Evolutionary conservation across 148 eudicot genomes (phyloP).

Genomic region (Agrostemma githago): DNA sequence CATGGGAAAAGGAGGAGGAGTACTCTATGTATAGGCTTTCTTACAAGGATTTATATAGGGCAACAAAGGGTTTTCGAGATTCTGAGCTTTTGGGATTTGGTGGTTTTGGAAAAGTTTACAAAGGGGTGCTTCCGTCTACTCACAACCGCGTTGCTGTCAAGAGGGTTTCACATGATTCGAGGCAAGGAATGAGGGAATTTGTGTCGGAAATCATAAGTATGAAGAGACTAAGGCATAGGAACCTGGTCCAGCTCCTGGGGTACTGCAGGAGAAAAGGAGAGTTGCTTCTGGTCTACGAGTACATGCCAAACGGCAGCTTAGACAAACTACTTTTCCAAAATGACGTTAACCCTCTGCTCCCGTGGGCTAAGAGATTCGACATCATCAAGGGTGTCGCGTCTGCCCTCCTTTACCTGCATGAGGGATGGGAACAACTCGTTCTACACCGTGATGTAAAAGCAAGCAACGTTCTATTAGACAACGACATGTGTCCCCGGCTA

Average conservation of each 20-base stretch:
- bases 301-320: conserved; percentile 47
- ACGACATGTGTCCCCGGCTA: no score
- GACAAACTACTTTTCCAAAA: conserved; percentile 28
- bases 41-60: conserved; percentile 33
- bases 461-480: no score
- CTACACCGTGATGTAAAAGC: no score
- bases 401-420: conserved; percentile 25
- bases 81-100: conserved; percentile 35
- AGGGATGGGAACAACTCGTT: no score
- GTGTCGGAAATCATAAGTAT: conserved; percentile 35
- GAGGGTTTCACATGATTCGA: conserved; percentile 37
- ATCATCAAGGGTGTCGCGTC: conserved; percentile 41
- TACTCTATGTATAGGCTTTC: conserved; percentile 25
- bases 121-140: conserved; percentile 29
- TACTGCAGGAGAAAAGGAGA: conserved; percentile 40
- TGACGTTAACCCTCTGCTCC: conserved; percentile 5
- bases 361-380: conserved; percentile 32
- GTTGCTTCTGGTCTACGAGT: conserved; percentile 38
- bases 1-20: conserved; percentile 27
- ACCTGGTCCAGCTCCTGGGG: conserved; percentile 42
- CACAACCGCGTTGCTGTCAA: conserved; percentile 31
- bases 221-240: conserved; percentile 44
- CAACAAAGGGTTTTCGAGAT: conserved; percentile 39
- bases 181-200: conserved; percentile 41
- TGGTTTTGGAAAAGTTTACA: conserved; percentile 46